Evolutionary conservation across 2,329 filamentous ascomycete species (phyloP).

Genomic region (Fusarium sp.): DNA sequence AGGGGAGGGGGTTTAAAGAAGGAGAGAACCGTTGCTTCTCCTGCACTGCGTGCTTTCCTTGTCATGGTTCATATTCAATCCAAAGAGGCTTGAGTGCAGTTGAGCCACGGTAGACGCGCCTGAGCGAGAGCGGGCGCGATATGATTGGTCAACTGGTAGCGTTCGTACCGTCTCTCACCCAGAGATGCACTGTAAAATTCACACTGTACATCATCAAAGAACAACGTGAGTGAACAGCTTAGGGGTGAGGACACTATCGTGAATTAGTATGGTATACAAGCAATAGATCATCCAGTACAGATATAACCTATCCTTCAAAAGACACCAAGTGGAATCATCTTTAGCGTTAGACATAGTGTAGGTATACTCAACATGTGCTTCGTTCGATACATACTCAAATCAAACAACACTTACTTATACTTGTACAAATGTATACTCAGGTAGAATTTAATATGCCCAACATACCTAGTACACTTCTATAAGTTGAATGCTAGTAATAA

Average conservation of each 20-base stretch:
- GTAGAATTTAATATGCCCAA: not conserved
- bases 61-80: slow-evolving; percentile 30
- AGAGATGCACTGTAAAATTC: slow-evolving; percentile 10
- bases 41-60: slow-evolving; percentile 22
- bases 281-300: not conserved
- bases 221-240: not conserved
- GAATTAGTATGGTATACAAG: not conserved
- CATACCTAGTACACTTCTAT: slow-evolving; percentile 8
- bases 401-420: not conserved
- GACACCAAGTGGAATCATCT: not conserved
- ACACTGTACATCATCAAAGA: not conserved
- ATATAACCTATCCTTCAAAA: not conserved
- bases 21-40: slow-evolving; percentile 15
- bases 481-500: slow-evolving; percentile 9
- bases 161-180: not conserved
- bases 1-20: slow-evolving; percentile 25
- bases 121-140: slow-evolving; percentile 22
- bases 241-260: not conserved
- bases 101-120: slow-evolving; percentile 48
- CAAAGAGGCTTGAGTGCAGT: slow-evolving; percentile 35
- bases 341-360: not conserved
- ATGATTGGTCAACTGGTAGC: slow-evolving; percentile 44
- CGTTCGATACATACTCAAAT: not conserved
- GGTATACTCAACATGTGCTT: not conserved
- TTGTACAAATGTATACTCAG: not conserved